Conservation (phyloP, 257 asterid species). For the Leonotis leonurus region DNA sequence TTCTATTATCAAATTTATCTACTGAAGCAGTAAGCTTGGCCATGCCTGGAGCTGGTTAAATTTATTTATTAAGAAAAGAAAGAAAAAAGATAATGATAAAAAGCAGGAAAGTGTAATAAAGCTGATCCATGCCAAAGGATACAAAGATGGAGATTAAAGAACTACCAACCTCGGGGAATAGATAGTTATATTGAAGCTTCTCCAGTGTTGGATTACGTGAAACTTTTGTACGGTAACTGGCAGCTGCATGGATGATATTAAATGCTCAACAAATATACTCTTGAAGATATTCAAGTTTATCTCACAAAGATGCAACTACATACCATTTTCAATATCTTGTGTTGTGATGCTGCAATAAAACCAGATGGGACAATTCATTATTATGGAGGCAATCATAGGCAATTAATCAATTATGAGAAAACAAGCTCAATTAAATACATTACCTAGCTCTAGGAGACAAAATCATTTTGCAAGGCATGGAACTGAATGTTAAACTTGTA, state of each 20-base stretch:
- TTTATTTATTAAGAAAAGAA: too few relatives aligned
- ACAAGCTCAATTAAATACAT: conserved; percentile 9
- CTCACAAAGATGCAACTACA: conserved; percentile 7
- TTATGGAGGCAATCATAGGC: neutral
- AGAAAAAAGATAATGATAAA: too few relatives aligned
- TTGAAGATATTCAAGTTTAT: neutral
- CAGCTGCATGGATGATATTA: conserved; percentile 26
- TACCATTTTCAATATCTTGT: conserved; percentile 32
- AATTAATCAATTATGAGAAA: neutral
- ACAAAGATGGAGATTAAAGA: neutral
- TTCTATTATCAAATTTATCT: neutral
- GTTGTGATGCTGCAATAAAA: conserved; percentile 34
- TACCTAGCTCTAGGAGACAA: conserved; percentile 44
- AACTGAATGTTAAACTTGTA: conserved; percentile 21
- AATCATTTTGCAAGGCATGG: conserved; percentile 32
- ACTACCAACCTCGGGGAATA: conserved; percentile 77
- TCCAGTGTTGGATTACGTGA: conserved; percentile 67
- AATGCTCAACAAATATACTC: conserved; percentile 2
- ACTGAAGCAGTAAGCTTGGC: too few relatives aligned
- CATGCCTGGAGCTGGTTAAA: too few relatives aligned
- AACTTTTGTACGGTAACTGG: conserved; percentile 55
- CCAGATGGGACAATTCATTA: conserved; percentile 5
- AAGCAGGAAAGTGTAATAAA: too few relatives aligned
- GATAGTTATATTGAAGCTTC: conserved; percentile 60
- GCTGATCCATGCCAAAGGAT: neutral